Evolutionary conservation across 108 stramenopile species (phyloP), one percentile per base, ranked within the genome.

Genomic region (Aurantiochytrium sp.): DNA sequence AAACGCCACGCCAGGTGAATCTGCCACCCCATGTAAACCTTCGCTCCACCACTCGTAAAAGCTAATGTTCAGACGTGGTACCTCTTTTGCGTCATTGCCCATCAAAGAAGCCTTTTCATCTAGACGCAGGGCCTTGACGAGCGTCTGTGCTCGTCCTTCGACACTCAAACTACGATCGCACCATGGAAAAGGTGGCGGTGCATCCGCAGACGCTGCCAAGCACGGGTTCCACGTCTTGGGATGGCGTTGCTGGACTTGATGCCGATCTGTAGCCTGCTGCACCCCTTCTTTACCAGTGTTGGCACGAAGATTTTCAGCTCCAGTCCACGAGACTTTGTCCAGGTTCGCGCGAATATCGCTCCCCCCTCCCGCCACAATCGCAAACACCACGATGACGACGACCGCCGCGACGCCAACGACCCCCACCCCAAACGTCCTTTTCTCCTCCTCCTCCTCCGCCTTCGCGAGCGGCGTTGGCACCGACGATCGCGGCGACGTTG

Each of bases 11-110:
- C 89, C 89, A 19, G 89, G 89, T 10, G 89, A 90, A 19, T 16
- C n/a, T 8, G 73, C 89, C 35, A 90, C 89, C 28, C 89, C 89
- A 60, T 90, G 89, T 19, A 90, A 87, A 25, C 87, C 89, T 28
- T 90, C 89, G 87, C 58, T 87, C 89, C 89, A 90, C 89, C 89
- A 90, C 35, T 90, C 71, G 88, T 89, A 89, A 69, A 53, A 47
- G 21, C 71, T 44, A 10, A 89, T 8, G 53, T 28, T 35, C 18
- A 72, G 88, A 5, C 71, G 35, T 19, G 88, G 88, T 10, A 89
- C 71, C 21, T 18, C 88, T 19, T 44, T 25, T 10, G 88, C 88
- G 35, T 69, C 43, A 51, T 89, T 89, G 8, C 69, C 88, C 42
- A 89, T 23, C 8, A 89, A 72, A 21, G 43, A 14, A 53, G 76